A percentile compares a stretch with the other conserved stretches of the same genome.
Conservation (phyloP, 2,329 filamentous ascomycete genomes). For the Parascedosporium putredinis region DNA sequence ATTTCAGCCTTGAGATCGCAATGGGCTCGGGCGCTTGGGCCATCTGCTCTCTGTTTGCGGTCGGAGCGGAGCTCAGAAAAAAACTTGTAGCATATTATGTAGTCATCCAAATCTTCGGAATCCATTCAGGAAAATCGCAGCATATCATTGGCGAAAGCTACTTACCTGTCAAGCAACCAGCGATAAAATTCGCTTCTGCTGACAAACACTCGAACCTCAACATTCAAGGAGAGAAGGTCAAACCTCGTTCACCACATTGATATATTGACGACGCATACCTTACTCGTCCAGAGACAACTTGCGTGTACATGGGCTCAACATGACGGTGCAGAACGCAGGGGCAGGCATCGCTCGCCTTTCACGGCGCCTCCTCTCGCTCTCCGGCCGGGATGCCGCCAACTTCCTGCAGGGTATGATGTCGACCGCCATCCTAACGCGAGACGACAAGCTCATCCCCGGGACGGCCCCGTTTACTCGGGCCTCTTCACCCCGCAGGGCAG, state of each 20-base stretch:
- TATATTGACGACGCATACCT: neutral
- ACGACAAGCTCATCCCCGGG: conserved; percentile 20
- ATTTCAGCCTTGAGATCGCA: too few species aligned
- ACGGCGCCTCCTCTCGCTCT: conserved; percentile 70
- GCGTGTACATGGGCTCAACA: neutral
- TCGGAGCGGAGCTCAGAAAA: neutral
- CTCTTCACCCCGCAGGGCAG: conserved; percentile 82
- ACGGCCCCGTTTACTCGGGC: conserved; percentile 60
- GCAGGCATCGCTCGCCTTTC: conserved; percentile 46
- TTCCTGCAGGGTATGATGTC: conserved; percentile 88
- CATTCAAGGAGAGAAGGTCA: too few species aligned
- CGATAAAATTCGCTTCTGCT: too few species aligned
- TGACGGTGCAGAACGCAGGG: conserved; percentile 9
- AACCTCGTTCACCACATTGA: neutral
- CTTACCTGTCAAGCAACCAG: neutral
- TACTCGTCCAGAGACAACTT: neutral
- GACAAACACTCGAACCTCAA: too few species aligned
- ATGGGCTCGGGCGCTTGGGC: neutral
- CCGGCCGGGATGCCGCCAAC: conserved; percentile 67
- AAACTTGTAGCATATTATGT: too few species aligned
- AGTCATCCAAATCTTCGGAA: too few species aligned
- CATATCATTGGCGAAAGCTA: too few species aligned
- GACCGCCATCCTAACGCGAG: conserved; percentile 43
- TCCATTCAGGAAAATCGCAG: too few species aligned
- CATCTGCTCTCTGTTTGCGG: neutral